Conservation (phyloP, 345 rosid species). For the Orychophragmus violaceus region DNA sequence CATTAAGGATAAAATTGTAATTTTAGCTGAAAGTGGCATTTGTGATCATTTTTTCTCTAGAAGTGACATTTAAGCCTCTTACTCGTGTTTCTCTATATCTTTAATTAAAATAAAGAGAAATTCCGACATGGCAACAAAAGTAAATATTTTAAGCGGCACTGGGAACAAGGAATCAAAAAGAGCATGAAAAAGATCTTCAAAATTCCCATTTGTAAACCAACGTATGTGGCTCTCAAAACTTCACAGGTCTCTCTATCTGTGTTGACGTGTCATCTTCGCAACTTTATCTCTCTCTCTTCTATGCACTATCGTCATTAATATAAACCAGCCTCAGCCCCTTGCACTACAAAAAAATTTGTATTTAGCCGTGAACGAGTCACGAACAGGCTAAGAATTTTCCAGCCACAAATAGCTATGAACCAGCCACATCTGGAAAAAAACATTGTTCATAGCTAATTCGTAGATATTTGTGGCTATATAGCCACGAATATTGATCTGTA, state of each 20-base stretch:
- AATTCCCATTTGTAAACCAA: constrained; percentile 10
- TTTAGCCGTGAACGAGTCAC: no score
- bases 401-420: no score
- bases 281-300: not conserved
- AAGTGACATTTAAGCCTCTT: no score
- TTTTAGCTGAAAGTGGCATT: no score
- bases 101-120: not conserved
- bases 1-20: no score
- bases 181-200: constrained; percentile 24
- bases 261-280: constrained; percentile 7
- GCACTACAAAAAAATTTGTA: no score
- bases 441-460: no score
- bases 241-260: not conserved
- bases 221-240: constrained; percentile 17
- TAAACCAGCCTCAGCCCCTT: constrained; percentile 7
- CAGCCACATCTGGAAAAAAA: no score
- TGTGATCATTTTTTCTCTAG: no score
- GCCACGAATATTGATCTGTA: no score
- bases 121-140: constrained; percentile 18
- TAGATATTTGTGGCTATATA: no score
- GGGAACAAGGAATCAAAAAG: constrained; percentile 27
- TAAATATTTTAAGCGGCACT: constrained; percentile 18
- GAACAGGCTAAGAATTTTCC: no score
- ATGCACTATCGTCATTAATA: constrained; percentile 16
- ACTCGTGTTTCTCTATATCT: not conserved